Evolutionary conservation across 2,329 filamentous ascomycete species (phyloP).

Genomic region (Ophiobolus disseminans): DNA sequence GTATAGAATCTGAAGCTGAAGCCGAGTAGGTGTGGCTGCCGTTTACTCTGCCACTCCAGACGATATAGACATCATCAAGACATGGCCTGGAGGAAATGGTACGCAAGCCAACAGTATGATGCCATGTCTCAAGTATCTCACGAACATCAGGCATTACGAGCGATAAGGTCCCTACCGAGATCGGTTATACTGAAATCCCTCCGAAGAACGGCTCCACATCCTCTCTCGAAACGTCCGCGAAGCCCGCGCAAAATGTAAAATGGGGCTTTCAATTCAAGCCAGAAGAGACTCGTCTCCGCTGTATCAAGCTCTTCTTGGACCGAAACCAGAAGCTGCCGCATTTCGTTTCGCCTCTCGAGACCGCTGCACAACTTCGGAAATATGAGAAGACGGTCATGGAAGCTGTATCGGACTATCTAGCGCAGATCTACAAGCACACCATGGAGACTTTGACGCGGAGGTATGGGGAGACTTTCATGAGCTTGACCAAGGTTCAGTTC

Average conservation of each 20-base stretch:
- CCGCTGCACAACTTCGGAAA: slow-evolving; percentile 75
- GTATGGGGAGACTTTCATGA: slow-evolving; percentile 81
- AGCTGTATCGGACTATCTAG: slow-evolving; percentile 80
- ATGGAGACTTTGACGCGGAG: slow-evolving; percentile 77
- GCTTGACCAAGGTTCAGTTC: slow-evolving; percentile 76
- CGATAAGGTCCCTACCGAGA: slow-evolving; percentile 84
- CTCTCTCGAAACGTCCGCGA: slow-evolving; percentile 26
- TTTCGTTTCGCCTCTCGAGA: slow-evolving; percentile 80
- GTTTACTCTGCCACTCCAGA: slow-evolving; percentile 79
- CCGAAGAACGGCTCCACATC: slow-evolving; percentile 18
- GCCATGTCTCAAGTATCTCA: slow-evolving; percentile 13
- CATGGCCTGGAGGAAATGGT: slow-evolving; percentile 81
- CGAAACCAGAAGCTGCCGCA: slow-evolving; percentile 80
- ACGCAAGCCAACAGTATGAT: slow-evolving; percentile 7
- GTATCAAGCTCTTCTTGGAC: slow-evolving; percentile 85
- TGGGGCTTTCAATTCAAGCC: slow-evolving; percentile 87
- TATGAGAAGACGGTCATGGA: slow-evolving; percentile 80
- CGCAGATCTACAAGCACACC: slow-evolving; percentile 76
- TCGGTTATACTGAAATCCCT: slow-evolving; percentile 58
- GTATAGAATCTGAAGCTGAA: slow-evolving; percentile 15
- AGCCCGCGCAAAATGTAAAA: slow-evolving; percentile 55
- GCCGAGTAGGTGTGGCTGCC: slow-evolving; percentile 65
- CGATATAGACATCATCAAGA: slow-evolving; percentile 82
- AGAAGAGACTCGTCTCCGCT: slow-evolving; percentile 76
- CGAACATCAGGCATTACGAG: slow-evolving; percentile 68